Evolutionary conservation across 2,329 filamentous ascomycete species (phyloP).

Genomic region (Davidsoniella australis): DNA sequence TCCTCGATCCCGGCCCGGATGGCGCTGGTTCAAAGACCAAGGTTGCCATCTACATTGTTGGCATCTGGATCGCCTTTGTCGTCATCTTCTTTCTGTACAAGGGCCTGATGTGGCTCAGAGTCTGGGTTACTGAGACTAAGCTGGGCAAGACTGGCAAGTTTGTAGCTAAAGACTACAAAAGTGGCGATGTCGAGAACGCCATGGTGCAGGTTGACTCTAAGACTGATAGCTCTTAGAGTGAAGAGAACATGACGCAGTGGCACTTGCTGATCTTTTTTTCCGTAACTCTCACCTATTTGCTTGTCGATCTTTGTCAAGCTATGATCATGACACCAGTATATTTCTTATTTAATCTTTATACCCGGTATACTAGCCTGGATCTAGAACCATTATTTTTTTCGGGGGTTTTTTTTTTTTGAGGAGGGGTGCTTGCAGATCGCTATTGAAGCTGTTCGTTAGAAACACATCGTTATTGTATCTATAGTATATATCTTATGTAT

Average conservation of each 20-base stretch:
- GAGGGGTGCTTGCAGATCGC: too few relatives aligned
- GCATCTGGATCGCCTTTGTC: conserved; percentile 34
- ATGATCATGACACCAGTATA: neutral
- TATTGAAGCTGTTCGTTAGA: too few relatives aligned
- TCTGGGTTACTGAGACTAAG: conserved; percentile 31
- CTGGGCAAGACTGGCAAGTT: conserved; percentile 27
- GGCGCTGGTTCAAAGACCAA: conserved; percentile 27
- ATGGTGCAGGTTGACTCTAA: conserved; percentile 1
- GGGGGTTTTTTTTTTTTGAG: too few relatives aligned
- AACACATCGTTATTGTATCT: too few relatives aligned
- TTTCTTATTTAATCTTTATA: neutral
- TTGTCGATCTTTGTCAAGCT: too few relatives aligned
- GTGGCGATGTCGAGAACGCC: conserved; percentile 16
- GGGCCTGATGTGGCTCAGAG: conserved; percentile 32
- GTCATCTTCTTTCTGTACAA: conserved; percentile 36
- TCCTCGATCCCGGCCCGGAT: conserved; percentile 45
- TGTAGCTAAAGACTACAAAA: conserved; percentile 16
- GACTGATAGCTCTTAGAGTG: too few relatives aligned
- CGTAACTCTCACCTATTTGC: too few relatives aligned
- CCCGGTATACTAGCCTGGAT: too few relatives aligned
- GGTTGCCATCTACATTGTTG: conserved; percentile 48
- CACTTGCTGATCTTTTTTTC: too few relatives aligned
- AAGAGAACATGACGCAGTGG: too few relatives aligned
- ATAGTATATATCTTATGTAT: too few relatives aligned
- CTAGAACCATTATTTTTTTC: too few relatives aligned